Evolutionary conservation across 305 asterid species (phyloP).

Genomic region (Solanum chacoense): DNA sequence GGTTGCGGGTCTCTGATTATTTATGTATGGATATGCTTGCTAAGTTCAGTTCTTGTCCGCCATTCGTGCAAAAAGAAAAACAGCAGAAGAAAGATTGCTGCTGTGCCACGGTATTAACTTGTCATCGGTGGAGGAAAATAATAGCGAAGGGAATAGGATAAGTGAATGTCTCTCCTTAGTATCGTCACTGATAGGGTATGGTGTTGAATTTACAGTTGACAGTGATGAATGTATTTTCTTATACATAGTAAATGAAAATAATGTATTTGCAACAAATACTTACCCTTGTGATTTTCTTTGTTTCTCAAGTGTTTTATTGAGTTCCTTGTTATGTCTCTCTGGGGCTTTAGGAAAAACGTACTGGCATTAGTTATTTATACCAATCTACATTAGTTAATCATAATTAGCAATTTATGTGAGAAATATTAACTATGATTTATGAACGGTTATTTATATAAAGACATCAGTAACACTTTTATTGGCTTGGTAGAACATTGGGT

Average conservation of each 20-base stretch:
- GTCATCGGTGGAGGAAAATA: background rate
- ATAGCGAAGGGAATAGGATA: background rate
- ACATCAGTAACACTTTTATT: background rate
- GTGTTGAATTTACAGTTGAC: background rate
- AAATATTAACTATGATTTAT: background rate
- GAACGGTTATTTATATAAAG: background rate
- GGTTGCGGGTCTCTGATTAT: conserved; percentile 3
- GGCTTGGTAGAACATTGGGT: background rate
- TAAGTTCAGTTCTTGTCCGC: background rate
- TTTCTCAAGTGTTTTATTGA: background rate
- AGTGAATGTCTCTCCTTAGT: background rate
- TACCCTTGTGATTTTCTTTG: background rate
- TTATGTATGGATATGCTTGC: background rate
- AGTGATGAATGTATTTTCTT: background rate
- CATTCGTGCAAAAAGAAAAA: background rate
- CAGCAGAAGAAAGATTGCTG: background rate
- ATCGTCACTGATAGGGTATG: background rate
- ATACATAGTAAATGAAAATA: background rate
- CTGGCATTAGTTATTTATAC: background rate
- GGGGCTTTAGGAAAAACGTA: background rate
- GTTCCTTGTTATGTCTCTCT: background rate
- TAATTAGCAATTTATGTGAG: background rate
- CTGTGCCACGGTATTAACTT: background rate
- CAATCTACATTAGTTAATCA: background rate
- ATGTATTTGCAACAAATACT: background rate